These are phyloP conservation scores for Pseudogymnoascus sp. DNA, from an alignment of 2,329 filamentous ascomycete genomes.

Conservation along the genomic window DNA sequence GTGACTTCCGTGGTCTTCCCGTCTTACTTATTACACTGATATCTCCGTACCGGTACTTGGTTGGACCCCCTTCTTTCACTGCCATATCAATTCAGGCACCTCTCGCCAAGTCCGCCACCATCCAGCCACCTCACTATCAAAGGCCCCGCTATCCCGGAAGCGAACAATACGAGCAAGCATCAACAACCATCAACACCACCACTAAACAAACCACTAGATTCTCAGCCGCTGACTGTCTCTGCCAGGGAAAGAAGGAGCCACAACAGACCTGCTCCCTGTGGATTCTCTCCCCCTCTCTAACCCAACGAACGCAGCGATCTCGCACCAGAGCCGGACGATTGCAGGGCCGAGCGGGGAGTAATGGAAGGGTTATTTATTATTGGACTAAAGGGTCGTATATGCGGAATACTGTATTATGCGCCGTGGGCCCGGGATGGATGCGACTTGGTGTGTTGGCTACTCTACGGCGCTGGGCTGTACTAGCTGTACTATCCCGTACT, in stretches of 20 bases:
- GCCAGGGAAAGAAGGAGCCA: not conserved
- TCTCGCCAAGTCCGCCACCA: not conserved
- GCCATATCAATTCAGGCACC: not conserved
- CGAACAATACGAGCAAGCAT: not conserved
- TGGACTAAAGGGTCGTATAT: not conserved
- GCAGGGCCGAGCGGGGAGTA: not conserved
- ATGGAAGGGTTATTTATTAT: not conserved
- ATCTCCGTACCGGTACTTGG: not conserved
- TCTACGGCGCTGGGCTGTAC: not conserved
- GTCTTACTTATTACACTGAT: not conserved
- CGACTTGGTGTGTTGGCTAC: conserved; percentile 1
- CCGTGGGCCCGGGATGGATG: not conserved
- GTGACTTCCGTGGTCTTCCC: not conserved
- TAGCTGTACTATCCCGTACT: not conserved
- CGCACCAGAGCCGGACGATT: not conserved
- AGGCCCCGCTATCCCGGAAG: not conserved
- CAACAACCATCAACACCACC: not conserved
- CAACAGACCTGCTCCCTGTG: not conserved
- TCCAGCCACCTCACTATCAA: not conserved
- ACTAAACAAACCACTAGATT: not conserved
- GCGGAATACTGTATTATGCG: not conserved
- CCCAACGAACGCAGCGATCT: conserved; percentile 1
- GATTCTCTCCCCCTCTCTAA: not conserved
- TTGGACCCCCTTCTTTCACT: not conserved
- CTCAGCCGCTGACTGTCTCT: not conserved